These are phyloP conservation scores for Jackrogersella minutella DNA, from an alignment of 495 filamentous ascomycete genomes.

Conservation along the genomic window DNA sequence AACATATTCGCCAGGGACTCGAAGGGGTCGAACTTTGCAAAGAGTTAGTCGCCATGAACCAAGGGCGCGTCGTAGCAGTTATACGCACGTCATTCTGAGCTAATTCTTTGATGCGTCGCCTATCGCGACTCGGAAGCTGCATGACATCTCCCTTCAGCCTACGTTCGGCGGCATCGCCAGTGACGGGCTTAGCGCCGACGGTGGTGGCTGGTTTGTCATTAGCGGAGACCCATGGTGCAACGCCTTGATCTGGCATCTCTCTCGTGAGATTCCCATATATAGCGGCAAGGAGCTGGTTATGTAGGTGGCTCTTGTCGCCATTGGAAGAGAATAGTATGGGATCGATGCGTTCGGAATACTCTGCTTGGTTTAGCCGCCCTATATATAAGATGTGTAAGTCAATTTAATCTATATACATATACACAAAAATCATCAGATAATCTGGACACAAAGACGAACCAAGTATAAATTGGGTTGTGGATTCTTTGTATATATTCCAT, in stretches of 20 bases:
- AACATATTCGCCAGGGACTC: conserved; percentile 70
- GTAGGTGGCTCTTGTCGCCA: conserved; percentile 77
- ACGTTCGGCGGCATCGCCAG: conserved; percentile 89
- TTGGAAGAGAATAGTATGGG: conserved; percentile 71
- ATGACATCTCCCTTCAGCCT: conserved; percentile 92
- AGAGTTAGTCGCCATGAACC: conserved; percentile 17
- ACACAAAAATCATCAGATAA: neutral
- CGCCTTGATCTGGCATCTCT: conserved; percentile 89
- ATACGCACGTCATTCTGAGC: conserved; percentile 59
- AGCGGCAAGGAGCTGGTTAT: conserved; percentile 88
- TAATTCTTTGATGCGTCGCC: conserved; percentile 85
- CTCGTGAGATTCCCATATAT: conserved; percentile 87
- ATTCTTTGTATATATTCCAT: conserved; percentile 89
- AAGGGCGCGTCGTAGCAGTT: neutral
- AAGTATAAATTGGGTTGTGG: conserved; percentile 79
- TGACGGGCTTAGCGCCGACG: conserved; percentile 76
- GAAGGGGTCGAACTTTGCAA: conserved; percentile 68
- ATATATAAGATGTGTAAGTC: conserved; percentile 46
- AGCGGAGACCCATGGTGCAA: conserved; percentile 93
- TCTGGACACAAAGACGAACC: conserved; percentile 63
- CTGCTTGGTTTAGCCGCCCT: conserved; percentile 87
- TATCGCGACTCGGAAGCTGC: conserved; percentile 85
- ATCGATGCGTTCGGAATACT: conserved; percentile 80
- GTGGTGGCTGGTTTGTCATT: conserved; percentile 91
- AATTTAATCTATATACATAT: conserved; percentile 15